Percentiles rank a stretch among this genome's conserved stretches.
phyloP scores from a whole-genome alignment of 75 land plant genomes.

The Azolla pinnata region DNA sequence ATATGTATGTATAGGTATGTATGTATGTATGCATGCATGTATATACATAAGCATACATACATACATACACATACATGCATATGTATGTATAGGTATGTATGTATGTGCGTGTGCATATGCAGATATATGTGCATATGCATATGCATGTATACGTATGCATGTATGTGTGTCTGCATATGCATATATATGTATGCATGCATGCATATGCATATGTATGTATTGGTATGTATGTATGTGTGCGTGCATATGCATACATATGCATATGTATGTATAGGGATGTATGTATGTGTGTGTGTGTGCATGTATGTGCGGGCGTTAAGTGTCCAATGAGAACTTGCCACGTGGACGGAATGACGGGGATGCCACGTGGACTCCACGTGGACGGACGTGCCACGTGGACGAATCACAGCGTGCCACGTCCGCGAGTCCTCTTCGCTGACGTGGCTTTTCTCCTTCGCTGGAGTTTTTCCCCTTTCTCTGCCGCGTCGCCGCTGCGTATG shows the following conservation, averaged over 20 bases:
- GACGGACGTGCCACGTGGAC: no score
- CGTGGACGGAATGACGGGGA: no score
- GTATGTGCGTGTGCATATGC: conserved; percentile 2
- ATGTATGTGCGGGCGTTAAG: no score
- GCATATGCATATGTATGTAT: background rate
- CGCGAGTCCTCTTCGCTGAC: no score
- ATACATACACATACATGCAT: background rate
- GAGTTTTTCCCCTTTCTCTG: no score
- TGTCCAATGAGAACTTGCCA: no score
- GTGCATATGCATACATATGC: background rate
- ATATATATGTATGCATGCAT: background rate
- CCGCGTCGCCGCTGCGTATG: no score
- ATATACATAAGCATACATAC: background rate
- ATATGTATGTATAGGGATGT: background rate
- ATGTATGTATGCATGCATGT: background rate
- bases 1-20: background rate
- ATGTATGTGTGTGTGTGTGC: background rate
- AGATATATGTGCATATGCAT: background rate
- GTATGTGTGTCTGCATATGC: background rate
- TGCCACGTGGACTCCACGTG: no score
- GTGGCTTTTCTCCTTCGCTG: no score
- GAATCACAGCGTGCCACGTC: no score
- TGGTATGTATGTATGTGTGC: background rate
- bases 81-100: background rate
- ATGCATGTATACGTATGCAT: background rate